phyloP scores from a whole-genome alignment of 2,329 filamentous ascomycete genomes.

The Sordariomycetes sp. region DNA sequence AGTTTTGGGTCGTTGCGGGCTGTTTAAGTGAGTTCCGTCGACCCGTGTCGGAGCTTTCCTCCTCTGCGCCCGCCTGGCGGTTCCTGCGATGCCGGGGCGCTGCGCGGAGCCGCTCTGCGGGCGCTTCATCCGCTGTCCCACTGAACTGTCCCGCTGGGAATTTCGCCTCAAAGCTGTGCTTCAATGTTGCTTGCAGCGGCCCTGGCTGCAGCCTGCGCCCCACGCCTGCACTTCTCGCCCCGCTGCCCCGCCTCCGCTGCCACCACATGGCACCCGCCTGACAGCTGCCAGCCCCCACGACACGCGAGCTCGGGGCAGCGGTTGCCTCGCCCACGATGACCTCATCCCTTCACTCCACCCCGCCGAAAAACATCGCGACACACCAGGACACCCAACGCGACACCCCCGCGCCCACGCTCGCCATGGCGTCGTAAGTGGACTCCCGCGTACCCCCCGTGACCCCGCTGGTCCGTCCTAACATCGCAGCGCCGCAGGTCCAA shows the following conservation, averaged over 20 bases:
- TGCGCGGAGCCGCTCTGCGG: too few species aligned
- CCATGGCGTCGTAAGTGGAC: slow-evolving; percentile 16
- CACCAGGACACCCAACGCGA: neutral
- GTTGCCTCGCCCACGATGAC: neutral
- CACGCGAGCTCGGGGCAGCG: neutral
- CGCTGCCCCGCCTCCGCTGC: neutral
- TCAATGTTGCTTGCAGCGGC: too few species aligned
- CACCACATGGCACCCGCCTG: neutral
- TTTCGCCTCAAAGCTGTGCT: too few species aligned
- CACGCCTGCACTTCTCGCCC: too few species aligned
- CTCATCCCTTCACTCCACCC: neutral
- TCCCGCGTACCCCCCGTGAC: neutral
- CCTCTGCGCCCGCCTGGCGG: too few species aligned
- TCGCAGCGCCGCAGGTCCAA: slow-evolving; percentile 24
- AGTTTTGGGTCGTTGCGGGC: too few species aligned
- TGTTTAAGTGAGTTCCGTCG: too few species aligned
- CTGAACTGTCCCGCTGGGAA: too few species aligned
- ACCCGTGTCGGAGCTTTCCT: too few species aligned
- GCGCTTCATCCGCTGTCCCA: too few species aligned
- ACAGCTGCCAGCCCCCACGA: neutral
- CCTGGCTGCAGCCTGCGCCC: too few species aligned
- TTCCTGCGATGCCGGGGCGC: too few species aligned
- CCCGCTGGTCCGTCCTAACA: neutral
- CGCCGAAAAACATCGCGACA: neutral
- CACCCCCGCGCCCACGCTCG: neutral